Base-by-base conservation (phyloP, 345 rosid species). In the Isatis tinctoria region DNA sequence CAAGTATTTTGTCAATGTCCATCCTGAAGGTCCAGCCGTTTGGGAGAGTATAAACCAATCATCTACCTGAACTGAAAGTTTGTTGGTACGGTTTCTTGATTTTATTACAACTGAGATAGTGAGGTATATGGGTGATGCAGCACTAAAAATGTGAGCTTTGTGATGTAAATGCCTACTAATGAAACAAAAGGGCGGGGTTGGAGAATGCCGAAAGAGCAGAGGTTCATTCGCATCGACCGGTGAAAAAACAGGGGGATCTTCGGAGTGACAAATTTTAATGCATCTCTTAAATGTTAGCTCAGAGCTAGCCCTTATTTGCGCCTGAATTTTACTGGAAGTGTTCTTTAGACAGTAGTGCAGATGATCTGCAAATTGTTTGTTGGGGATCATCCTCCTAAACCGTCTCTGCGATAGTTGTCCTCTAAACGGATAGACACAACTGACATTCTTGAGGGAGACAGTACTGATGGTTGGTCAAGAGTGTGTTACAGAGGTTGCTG, bases 1-100 rank as follows among this genome's bases (percentile, higher is more conserved):
- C 10, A 86, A 86, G 61, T 85, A 87, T 77, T 87, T 87, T 72
- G 97, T 93, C 13, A 73, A 79, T 70, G 82, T 80, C 33, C 93
- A 93, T 72, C 97, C 95, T 70, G 87, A 90, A 73, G 97, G 90
- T 70, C 88, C 87, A 51, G 81, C 81, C n/a, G 64, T 74, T 72
- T 91, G 98, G 98, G 76, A 80, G 83, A 86, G 79, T 82, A 64
- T 91, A 67, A 84, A 83, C 77, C 77, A 82, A 59, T 67, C 80
- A 51, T 64, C 76, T 64, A 48, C 73, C 40, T 32, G 75, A 72
- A 65, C 72, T 69, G 20, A 54, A 4, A 40, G 9, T 16, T 74
- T 43, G 16, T 72, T 76, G 65, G 65, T 32, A 7, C 3, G 5
- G 65, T 28, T 33, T 72, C 24, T 39, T 61, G 40, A 54, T 7